A percentile compares a stretch with the other conserved stretches of the same genome.
These are phyloP conservation scores for Geotrichum phurueaensis DNA, from an alignment of 1,139 yeast genomes.

Conservation along the genomic window DNA sequence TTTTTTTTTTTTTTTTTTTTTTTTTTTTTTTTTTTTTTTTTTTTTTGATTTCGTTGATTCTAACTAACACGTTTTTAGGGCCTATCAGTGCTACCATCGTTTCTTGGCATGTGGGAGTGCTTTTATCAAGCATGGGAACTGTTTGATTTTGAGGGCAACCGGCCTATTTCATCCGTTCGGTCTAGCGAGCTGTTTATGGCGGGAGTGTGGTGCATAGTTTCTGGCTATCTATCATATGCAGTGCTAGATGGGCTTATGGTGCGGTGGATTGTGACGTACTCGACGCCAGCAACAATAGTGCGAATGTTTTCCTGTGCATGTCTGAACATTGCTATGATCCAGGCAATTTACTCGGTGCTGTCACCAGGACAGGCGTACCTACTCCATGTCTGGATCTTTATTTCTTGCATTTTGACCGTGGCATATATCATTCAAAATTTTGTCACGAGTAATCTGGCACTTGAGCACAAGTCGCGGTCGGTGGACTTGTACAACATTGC, in stretches of 20 bases:
- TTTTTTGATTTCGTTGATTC: not conserved
- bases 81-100: constrained; percentile 60
- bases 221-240: constrained; percentile 76
- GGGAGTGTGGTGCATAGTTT: constrained; percentile 55
- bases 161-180: constrained; percentile 33
- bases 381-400: constrained; percentile 84
- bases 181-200: constrained; percentile 39
- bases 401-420: constrained; percentile 77
- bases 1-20: constrained; percentile 2
- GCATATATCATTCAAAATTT: constrained; percentile 83
- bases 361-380: constrained; percentile 53
- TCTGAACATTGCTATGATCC: constrained; percentile 63
- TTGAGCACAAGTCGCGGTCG: constrained; percentile 40
- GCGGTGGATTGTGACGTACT: constrained; percentile 85
- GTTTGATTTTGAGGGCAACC: constrained; percentile 20
- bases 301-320: constrained; percentile 79
- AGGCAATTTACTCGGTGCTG: constrained; percentile 50
- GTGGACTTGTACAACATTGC: constrained; percentile 76
- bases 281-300: constrained; percentile 79
- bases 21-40: not conserved
- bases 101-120: constrained; percentile 50
- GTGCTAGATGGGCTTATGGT: constrained; percentile 86
- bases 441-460: constrained; percentile 75
- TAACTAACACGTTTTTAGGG: constrained; percentile 40
- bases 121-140: constrained; percentile 44